Evolutionary conservation across 2,329 filamentous ascomycete genomes (phyloP), one percentile per base, ranked within the genome.

Genomic region (Thielaviopsis euricoi): DNA sequence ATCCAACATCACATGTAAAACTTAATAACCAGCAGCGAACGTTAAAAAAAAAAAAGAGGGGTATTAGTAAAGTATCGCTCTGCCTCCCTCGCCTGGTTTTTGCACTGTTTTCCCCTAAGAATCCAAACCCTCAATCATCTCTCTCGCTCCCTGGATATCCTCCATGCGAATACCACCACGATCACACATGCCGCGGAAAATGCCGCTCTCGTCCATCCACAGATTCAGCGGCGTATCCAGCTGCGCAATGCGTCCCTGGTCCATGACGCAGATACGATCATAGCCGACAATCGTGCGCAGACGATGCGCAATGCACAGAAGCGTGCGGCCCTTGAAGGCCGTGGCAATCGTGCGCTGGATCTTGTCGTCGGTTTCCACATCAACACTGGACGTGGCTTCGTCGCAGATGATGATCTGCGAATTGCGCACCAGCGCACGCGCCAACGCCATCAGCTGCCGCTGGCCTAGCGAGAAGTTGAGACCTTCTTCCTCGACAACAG

Each of bases 181-280:
- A 51, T 95, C 88, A 67, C 90, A 95, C 90, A 95, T 95, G 40
- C 85, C 76, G 63, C 85, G 78, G 70, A 97, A 97, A 57, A 96
- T 89, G 0, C 87, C 86, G 10, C 79, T 82, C 52, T 76, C 71
- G 26, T 66, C 68, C 60, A 83, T 78, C 77, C 86, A 97, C 61
- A 98, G 73, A 50, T 74, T 76, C 49, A 85, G 66, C 1, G 93
- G 93, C 15, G 79, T 78, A 66, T 87, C 93, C 62, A 97, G 75
- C 76, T 97, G 90, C 0, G 87, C 88, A 66, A 98, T 96, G 17
- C 73, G 72, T 0, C 93, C 93, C 51, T 83, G 78, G 65, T 97
- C 91, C 90, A 98, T 95, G 64, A 98, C 93, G 65, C 89, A 91
- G 67, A 98, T 95, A 52, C 91, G 82, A 70, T 98, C 91, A 70